Evolutionary conservation across 495 filamentous ascomycete genomes (phyloP).

Genomic region (Tetracladium marchalianum): DNA sequence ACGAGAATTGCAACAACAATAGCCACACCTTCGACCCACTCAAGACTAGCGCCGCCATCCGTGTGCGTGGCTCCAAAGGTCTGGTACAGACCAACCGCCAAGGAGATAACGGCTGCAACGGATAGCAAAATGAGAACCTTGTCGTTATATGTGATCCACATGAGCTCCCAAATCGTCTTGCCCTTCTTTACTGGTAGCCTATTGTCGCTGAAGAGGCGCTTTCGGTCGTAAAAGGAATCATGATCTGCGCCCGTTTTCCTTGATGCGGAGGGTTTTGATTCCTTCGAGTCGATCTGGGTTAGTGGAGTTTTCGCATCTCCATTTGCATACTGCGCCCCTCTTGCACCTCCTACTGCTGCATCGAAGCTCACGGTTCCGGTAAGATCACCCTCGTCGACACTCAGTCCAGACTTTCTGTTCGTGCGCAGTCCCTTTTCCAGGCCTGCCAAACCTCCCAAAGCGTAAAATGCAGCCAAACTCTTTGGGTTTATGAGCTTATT

Average conservation of each 20-base stretch:
- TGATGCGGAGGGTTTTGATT: not conserved
- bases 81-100: conserved; percentile 66
- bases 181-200: conserved; percentile 63
- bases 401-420: conserved; percentile 56
- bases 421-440: conserved; percentile 70
- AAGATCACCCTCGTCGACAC: conserved; percentile 58
- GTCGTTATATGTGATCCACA: conserved; percentile 85
- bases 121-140: conserved; percentile 75
- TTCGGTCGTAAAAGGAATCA: conserved; percentile 28
- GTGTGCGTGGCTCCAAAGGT: conserved; percentile 34
- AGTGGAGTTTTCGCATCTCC: conserved; percentile 11
- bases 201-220: conserved; percentile 66
- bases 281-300: conserved; percentile 10
- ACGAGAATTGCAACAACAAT: conserved; percentile 63
- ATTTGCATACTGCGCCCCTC: not conserved
- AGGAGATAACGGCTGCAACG: conserved; percentile 67
- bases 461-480: conserved; percentile 64
- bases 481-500: conserved; percentile 76
- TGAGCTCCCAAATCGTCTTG: conserved; percentile 58
- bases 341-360: conserved; percentile 22
- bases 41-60: conserved; percentile 44
- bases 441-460: conserved; percentile 66
- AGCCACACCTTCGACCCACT: conserved; percentile 71
- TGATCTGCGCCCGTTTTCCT: conserved; percentile 4
- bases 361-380: conserved; percentile 61